Evolutionary conservation across 495 filamentous ascomycete genomes (phyloP), one percentile per base, ranked within the genome.

Genomic region (Lentithecium fluviatile): DNA sequence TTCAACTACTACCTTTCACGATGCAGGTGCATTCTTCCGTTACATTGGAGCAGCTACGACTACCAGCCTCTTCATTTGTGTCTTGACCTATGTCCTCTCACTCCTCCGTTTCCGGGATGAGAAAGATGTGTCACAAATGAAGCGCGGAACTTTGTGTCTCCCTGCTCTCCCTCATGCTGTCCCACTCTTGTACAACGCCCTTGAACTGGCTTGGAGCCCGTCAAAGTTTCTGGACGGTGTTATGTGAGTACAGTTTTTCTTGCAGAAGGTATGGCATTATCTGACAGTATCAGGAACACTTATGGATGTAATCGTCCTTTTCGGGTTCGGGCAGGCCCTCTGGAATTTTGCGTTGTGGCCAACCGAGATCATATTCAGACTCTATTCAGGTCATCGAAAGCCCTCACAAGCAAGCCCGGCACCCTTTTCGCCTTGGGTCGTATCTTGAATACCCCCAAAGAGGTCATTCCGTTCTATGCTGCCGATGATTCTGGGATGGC

Each of bases 401-500:
- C n/a, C n/a, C 20, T 45, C 15, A 45, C n/a, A 17, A 45, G 42
- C 42, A 45, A 45, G 42, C 42, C 42, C 20, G 42, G n/a, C 42
- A 45, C 42, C 20, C 15, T 45, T 6, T 45, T 45, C 42, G 15
- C 42, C 20, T 49, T 49, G n/a, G 15, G 24, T 24, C 19, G 24
- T 29, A 23, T 49, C 46, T 29, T 49, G 3, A 29, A 23, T 15
- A 25, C 46, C 24, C 46, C 46, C 11, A 23, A 23, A 24, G 17
- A 20, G 13, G 46, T 49, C 13, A 21, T 20, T 21, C 17, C n/a
- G 5, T 20, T 25, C 24, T 21, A 20, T 21, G 46, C 19, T 15
- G 46, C 46, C 4, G 46, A 49, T 29, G 46, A 49, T 29, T 49
- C 46, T 21, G 46, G 46, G 46, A 25, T 49, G n/a, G 46, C 17